A percentile compares a stretch with the other conserved stretches of the same genome.
Evolutionary conservation across 2,329 filamentous ascomycete species (phyloP).

Genomic region (Penicillium sp.): DNA sequence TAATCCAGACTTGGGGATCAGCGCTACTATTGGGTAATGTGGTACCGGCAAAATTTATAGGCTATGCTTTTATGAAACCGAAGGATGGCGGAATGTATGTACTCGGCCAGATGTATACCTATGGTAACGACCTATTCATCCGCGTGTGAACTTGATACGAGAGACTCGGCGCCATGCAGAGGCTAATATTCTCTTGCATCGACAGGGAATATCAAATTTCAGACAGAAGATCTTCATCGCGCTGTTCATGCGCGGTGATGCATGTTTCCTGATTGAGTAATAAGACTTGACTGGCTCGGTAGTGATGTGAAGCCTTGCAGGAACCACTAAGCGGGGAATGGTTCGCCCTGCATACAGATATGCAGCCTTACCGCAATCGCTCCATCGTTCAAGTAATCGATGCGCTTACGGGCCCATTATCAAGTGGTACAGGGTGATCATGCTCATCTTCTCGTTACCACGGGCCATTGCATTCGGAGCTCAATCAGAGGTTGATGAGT

Average conservation of each 20-base stretch:
- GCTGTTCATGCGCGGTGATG: not conserved
- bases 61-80: not conserved
- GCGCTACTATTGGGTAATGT: not conserved
- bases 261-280: not conserved
- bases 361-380: not conserved
- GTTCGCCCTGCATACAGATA: not conserved
- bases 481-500: not conserved
- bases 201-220: not conserved
- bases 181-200: not conserved
- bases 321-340: not conserved
- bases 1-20: not conserved
- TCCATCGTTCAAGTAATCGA: not conserved
- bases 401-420: not conserved
- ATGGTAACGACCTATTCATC: not conserved
- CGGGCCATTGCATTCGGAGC: not conserved
- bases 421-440: not conserved
- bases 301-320: constrained; percentile 3
- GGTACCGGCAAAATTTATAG: not conserved
- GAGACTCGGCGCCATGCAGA: not conserved
- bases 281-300: no score
- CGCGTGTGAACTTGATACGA: no score
- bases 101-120: not conserved
- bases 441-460: not conserved
- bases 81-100: not conserved
- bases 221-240: not conserved